Percentiles rank a stretch among this genome's conserved stretches.
phyloP scores from a whole-genome alignment of 257 asterid genomes.

The Salvia miltiorrhiza region DNA sequence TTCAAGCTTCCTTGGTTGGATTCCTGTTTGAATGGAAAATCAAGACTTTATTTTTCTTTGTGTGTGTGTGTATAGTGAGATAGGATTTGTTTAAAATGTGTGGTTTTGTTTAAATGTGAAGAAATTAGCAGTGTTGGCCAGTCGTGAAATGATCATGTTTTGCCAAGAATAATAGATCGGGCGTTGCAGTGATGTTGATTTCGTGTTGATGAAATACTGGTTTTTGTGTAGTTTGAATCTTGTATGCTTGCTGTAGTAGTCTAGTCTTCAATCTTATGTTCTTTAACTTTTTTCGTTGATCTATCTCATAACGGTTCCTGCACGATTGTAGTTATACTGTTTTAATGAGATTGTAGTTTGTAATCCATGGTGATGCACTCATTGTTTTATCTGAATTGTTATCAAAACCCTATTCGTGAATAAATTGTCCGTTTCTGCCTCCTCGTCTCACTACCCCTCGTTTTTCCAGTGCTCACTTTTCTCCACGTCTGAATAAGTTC shows the following conservation, averaged over 20 bases:
- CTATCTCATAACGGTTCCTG: neutral
- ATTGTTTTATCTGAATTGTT: neutral
- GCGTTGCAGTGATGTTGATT: neutral
- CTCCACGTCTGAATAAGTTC: neutral
- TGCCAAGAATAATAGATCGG: conserved; percentile 2
- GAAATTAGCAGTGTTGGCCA: neutral
- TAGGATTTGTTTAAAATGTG: neutral
- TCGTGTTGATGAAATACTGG: neutral
- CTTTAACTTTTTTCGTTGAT: neutral
- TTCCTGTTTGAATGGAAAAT: conserved; percentile 5
- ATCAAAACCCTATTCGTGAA: neutral
- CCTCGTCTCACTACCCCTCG: neutral
- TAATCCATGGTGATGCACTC: neutral
- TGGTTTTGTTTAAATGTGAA: neutral
- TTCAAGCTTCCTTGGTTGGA: neutral
- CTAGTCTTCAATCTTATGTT: neutral
- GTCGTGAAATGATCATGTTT: neutral
- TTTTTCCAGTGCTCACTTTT: neutral
- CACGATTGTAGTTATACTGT: neutral
- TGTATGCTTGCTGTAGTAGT: neutral
- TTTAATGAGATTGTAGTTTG: neutral
- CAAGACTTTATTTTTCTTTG: neutral
- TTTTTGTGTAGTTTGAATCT: neutral
- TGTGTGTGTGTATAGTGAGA: neutral
- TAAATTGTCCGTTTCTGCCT: neutral